These are phyloP conservation scores for Neurospora pannonica DNA, from an alignment of 495 filamentous ascomycete species.

Conservation along the genomic window DNA sequence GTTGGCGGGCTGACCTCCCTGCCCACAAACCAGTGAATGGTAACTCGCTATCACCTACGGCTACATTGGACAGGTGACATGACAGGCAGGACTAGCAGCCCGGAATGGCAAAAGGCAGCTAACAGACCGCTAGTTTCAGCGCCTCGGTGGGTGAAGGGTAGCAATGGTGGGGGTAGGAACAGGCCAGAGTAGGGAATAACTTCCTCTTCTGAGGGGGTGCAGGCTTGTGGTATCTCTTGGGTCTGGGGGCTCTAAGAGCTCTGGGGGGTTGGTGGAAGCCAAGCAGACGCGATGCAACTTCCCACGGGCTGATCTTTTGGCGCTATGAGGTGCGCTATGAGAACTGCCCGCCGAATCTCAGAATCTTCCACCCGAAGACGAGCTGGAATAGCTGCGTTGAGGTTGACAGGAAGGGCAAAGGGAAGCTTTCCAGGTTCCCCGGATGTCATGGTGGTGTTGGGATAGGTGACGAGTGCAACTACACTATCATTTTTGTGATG, in stretches of 20 bases:
- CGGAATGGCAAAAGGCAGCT: neutral
- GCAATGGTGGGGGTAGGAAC: neutral
- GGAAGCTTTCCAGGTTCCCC: neutral
- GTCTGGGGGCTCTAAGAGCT: neutral
- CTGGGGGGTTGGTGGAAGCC: neutral
- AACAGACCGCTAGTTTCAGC: neutral
- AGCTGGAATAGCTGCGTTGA: neutral
- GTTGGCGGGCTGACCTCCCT: neutral
- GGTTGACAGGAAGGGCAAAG: neutral
- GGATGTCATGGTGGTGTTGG: neutral
- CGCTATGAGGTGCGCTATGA: neutral
- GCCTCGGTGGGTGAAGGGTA: neutral
- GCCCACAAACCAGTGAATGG: neutral
- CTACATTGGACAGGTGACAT: neutral
- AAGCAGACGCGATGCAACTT: neutral
- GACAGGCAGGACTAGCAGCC: neutral
- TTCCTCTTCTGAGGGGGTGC: neutral
- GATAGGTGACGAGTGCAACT: neutral
- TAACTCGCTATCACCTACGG: neutral
- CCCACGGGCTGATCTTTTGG: neutral
- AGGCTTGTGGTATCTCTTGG: neutral
- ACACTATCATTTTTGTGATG: neutral
- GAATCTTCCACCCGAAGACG: neutral
- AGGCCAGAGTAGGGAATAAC: neutral
- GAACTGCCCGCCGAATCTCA: neutral